Base-by-base conservation (phyloP, 768 basidiomycete species). In the Calocera viscosa region DNA sequence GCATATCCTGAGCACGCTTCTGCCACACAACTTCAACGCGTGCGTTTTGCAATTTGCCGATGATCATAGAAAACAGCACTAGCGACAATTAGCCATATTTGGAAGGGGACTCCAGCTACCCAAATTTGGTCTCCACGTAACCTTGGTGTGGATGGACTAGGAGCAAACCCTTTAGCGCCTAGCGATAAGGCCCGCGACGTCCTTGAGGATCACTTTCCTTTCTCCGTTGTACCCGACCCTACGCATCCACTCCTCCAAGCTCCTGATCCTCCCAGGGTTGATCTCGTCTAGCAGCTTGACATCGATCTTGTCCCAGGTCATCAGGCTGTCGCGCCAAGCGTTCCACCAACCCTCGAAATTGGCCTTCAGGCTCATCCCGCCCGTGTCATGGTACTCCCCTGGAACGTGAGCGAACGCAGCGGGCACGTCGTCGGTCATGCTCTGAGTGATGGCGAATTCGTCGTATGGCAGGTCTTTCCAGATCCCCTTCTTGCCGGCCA, bases 261-360 rank as follows among this genome's bases (percentile, higher is more conserved):
- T 76, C 60, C 76, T 60, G 8, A 60, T 68, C 2, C 72, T 71
- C 12, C 69, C 69, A 0, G 80, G 79, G 71, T 82, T 75, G 16
- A 80, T 71, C 17, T 71, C 74, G 30, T 60, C 53, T 8, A 60
- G 22, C 53, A 60, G 30, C 64, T 77, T 70, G 22, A 82, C 74
- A 80, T 80, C 81, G 3, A 77, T 76, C 75, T 80, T 77, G 67
- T 83, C 78, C 69, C 78, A 73, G 69, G 73, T 75, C 40, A 82
- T 70, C 35, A 82, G 70, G 68, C 78, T 77, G 65, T 83, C 82
- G 32, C 79, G 71, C 74, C 76, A 82, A 64, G 76, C 66, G 14
- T 74, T 74, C 79, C 79, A 83, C 72, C 77, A 81, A 2, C 74
- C 77, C 28, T 73, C 72, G 71, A 81, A 82, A 70, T 79, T 81